Evolutionary conservation across 768 basidiomycete species (phyloP).

Genomic region (Guyanaporus albipodus): DNA sequence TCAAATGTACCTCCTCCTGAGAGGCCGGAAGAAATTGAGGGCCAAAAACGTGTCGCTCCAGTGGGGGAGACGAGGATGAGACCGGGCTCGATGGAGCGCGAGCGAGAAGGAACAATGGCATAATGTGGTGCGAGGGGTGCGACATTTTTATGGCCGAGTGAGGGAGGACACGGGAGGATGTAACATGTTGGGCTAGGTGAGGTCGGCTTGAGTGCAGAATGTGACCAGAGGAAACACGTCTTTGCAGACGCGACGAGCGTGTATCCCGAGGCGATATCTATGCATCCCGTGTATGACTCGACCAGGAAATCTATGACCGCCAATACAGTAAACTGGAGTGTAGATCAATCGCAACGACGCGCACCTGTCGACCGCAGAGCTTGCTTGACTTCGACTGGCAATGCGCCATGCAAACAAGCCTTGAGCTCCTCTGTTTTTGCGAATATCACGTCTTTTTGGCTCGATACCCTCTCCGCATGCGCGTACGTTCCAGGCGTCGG

Average conservation of each 20-base stretch:
- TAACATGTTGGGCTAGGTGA: conserved; percentile 64
- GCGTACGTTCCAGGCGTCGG: conserved; percentile 37
- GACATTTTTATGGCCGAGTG: conserved; percentile 39
- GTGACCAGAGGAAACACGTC: conserved; percentile 83
- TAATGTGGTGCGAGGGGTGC: conserved; percentile 49
- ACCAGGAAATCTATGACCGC: conserved; percentile 71
- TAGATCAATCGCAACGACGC: not conserved
- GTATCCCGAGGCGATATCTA: conserved; percentile 70
- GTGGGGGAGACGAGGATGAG: conserved; percentile 70
- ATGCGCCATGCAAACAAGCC: conserved; percentile 61
- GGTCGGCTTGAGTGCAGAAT: conserved; percentile 66
- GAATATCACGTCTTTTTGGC: conserved; percentile 42
- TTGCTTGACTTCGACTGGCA: conserved; percentile 74
- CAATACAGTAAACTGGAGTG: not conserved
- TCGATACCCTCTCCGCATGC: conserved; percentile 35
- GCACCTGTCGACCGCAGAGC: conserved; percentile 63
- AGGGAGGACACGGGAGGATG: conserved; percentile 68
- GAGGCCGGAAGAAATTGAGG: conserved; percentile 78
- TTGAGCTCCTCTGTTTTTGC: conserved; percentile 71
- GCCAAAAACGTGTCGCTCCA: conserved; percentile 83
- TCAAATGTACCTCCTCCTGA: conserved; percentile 70
- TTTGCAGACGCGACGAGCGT: conserved; percentile 66
- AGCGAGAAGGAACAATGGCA: conserved; percentile 61
- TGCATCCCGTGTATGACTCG: conserved; percentile 64
- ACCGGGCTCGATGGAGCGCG: conserved; percentile 63